A percentile compares a stretch with the other conserved stretches of the same genome.
Evolutionary conservation across 2,329 filamentous ascomycete genomes (phyloP).

Genomic region (Nemania abortiva): DNA sequence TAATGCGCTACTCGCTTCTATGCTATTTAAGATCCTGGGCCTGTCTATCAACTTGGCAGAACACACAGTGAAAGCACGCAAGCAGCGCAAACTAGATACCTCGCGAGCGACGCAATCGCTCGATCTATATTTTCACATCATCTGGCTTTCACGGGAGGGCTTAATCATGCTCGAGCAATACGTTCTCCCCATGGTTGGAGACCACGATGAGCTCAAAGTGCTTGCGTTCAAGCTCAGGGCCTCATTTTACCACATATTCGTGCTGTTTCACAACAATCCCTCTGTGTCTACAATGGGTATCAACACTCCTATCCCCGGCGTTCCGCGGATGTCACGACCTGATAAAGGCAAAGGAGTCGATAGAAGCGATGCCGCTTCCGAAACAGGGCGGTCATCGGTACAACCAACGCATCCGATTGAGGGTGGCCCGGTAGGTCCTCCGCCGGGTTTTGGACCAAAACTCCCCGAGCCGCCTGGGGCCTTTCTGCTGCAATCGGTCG

Average conservation of each 20-base stretch:
- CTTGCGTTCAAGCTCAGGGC: conserved; percentile 91
- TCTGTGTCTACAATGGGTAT: conserved; percentile 74
- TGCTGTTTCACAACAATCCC: conserved; percentile 93
- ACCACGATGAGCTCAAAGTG: conserved; percentile 86
- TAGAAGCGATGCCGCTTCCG: conserved; percentile 59
- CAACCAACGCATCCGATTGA: conserved; percentile 65
- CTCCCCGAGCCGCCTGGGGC: conserved; percentile 65
- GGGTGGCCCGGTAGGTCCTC: conserved; percentile 69
- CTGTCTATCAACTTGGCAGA: conserved; percentile 89
- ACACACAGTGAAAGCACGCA: conserved; percentile 84
- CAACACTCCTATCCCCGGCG: conserved; percentile 56
- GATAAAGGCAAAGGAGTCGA: conserved; percentile 65
- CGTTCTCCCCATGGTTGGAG: conserved; percentile 84
- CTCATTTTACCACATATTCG: conserved; percentile 96
- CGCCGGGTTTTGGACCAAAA: conserved; percentile 64
- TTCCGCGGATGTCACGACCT: conserved; percentile 42
- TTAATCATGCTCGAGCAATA: conserved; percentile 88
- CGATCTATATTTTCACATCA: conserved; percentile 86
- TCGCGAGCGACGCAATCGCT: conserved; percentile 83
- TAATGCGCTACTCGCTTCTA: conserved; percentile 82
- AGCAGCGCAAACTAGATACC: conserved; percentile 83
- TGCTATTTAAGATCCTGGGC: conserved; percentile 91
- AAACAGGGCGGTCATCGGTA: conserved; percentile 59
- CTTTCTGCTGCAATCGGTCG: conserved; percentile 81
- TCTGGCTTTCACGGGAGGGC: conserved; percentile 95